Base-by-base conservation (phyloP, 2,329 filamentous ascomycete species). In the Diaporthe velutina region DNA sequence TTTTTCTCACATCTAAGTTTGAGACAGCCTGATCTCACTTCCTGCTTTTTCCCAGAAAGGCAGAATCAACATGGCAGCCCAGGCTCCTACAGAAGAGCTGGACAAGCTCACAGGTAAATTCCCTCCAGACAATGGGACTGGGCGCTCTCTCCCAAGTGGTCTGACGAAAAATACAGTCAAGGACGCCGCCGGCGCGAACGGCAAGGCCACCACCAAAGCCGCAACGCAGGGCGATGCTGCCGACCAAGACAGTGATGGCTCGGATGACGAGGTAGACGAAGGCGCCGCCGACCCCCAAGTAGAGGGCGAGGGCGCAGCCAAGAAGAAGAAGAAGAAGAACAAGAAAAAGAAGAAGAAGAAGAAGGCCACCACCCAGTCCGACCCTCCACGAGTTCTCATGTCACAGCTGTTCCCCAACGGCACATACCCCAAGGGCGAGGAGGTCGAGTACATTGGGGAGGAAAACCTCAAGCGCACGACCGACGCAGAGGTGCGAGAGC, bases 311-410 rank as follows among this genome's bases (percentile, higher is more conserved):
- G 84, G 81, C 70, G 82, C 81, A 55, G 82, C 82, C 64, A 93
- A 93, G 83, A 95, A 95, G 86, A 95, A 95, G 86, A 96, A 96
- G 88, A 95, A 95, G 89, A 94, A 92, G 88, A 93, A 91, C 85
- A 90, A 92, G 82, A 92, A 91, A 83, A 93, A 91, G 87, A 93
- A 93, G 89, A 93, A 92, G 83, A 89, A 89, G 85, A 89, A 88
- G 83, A 83, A 83, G 22, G 88, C 92, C 70, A 95, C 93, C 73
- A 88, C 89, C 64, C 95, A 97, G 85, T 93, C 93, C n/a, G 88
- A 91, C 70, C 94, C 95, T 42, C 95, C 95, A 4, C 91, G 93
- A 58, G 92, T 97, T 33, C 88, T 91, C 55, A 84, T 97, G 48
- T 92, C 93, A 45, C 90, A 92, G 78, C 88, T 97, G 57, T 97